phyloP scores from a whole-genome alignment of 179 eudicot species.

The Camellia oleifera region DNA sequence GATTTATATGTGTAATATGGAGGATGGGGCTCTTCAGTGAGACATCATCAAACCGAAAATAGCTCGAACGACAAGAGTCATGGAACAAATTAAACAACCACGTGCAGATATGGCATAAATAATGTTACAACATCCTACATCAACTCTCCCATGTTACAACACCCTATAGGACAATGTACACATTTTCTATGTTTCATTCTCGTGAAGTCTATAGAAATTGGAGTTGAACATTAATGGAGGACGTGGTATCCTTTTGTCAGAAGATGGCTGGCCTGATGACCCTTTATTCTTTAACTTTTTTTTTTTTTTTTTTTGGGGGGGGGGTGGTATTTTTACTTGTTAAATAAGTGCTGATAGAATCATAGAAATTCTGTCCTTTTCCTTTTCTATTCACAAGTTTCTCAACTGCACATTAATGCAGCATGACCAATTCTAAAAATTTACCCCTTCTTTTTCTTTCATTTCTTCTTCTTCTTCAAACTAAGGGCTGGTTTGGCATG shows the following conservation, averaged over 20 bases:
- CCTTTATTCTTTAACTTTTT: too few relatives aligned
- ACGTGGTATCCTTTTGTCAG: neutral
- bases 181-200: neutral
- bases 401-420: neutral
- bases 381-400: neutral
- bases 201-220: neutral
- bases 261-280: too few relatives aligned
- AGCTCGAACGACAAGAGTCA: neutral
- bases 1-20: neutral
- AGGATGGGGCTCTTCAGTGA: neutral
- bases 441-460: neutral
- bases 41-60: neutral
- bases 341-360: neutral
- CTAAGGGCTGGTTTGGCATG: too few relatives aligned
- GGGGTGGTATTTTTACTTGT: neutral
- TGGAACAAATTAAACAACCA: neutral
- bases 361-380: neutral
- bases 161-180: neutral
- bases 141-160: too few relatives aligned
- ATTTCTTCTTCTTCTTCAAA: too few relatives aligned
- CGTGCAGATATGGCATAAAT: neutral
- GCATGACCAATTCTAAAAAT: neutral
- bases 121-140: neutral
- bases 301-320: too few relatives aligned
- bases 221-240: neutral